Percentiles rank a stretch among this genome's conserved stretches.
Evolutionary conservation across 1,139 yeast species (phyloP).

Genomic region (Saccharomycopsis phalli): DNA sequence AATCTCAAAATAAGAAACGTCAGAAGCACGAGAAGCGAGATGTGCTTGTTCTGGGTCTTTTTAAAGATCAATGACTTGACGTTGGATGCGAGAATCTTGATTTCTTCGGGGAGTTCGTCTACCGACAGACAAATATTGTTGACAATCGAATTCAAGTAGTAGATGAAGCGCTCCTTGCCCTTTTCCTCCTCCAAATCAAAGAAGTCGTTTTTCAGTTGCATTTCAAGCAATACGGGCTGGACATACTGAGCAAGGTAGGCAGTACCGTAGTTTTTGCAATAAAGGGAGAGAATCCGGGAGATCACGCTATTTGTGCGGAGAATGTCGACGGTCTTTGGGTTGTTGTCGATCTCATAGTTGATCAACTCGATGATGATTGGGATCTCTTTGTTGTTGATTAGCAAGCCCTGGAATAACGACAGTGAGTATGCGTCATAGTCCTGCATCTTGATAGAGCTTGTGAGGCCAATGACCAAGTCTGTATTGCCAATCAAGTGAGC

Average conservation of each 20-base stretch:
- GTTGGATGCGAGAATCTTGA: conserved; percentile 65
- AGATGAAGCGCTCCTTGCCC: conserved; percentile 46
- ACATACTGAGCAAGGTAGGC: conserved; percentile 47
- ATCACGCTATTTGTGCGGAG: conserved; percentile 77
- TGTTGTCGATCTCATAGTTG: conserved; percentile 45
- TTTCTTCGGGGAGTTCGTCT: conserved; percentile 57
- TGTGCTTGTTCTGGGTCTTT: conserved; percentile 45
- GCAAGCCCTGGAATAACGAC: conserved; percentile 9
- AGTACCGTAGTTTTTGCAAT: conserved; percentile 59
- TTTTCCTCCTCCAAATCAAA: conserved; percentile 58
- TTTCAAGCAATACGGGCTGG: conserved; percentile 45
- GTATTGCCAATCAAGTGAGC: conserved; percentile 1
- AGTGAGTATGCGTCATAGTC: conserved; percentile 15
- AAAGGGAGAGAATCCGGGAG: conserved; percentile 65
- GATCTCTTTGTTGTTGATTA: conserved; percentile 7
- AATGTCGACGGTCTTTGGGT: conserved; percentile 54
- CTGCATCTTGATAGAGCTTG: conserved; percentile 1
- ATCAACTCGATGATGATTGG: conserved; percentile 43
- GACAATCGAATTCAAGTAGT: conserved; percentile 50
- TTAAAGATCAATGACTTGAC: conserved; percentile 55
- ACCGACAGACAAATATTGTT: conserved; percentile 52
- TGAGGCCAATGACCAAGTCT: conserved; percentile 14
- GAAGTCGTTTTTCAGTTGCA: conserved; percentile 40
- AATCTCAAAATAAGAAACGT: conserved; percentile 81
- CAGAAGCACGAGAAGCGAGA: conserved; percentile 59